These are phyloP conservation scores for Ziziphus jujuba DNA, from an alignment of 306 rosid species.

Conservation along the genomic window DNA sequence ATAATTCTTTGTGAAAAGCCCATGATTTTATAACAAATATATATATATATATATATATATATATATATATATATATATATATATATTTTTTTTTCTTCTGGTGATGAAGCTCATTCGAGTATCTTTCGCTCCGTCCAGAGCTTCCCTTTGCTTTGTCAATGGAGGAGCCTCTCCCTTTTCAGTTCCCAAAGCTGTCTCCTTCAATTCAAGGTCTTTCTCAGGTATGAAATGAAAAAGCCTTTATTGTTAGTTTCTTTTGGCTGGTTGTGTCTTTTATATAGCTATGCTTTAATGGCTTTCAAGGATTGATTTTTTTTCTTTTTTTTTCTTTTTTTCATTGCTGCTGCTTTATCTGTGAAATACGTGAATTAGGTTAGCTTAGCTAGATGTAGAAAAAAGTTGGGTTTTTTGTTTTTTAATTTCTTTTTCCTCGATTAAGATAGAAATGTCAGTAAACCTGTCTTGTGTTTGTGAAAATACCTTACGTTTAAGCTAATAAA, in stretches of 20 bases:
- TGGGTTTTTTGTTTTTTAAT: background rate
- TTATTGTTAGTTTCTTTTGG: background rate
- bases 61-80: too few species aligned
- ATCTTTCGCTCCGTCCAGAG: slow-evolving; percentile 19
- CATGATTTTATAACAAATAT: background rate
- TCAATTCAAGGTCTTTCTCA: slow-evolving; percentile 26
- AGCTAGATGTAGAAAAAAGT: background rate
- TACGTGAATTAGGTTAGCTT: background rate
- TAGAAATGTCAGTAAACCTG: too few species aligned
- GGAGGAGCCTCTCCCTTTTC: slow-evolving; percentile 28
- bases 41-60: too few species aligned
- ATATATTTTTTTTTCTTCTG: background rate
- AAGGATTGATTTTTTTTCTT: background rate
- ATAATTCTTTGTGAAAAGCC: background rate
- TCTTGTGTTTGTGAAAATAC: background rate
- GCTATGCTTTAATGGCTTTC: background rate
- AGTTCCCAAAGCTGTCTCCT: slow-evolving; percentile 9
- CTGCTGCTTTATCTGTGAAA: background rate
- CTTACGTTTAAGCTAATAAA: background rate
- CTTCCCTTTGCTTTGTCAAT: slow-evolving; percentile 25
- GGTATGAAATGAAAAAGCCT: slow-evolving; percentile 29
- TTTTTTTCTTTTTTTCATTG: background rate
- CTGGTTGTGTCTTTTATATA: background rate
- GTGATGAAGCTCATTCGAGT: slow-evolving; percentile 30
- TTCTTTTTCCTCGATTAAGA: background rate